A percentile compares a stretch with the other conserved stretches of the same genome.
Evolutionary conservation across 169 alveolate species (phyloP).

Genomic region (Plasmodium knowlesi): DNA sequence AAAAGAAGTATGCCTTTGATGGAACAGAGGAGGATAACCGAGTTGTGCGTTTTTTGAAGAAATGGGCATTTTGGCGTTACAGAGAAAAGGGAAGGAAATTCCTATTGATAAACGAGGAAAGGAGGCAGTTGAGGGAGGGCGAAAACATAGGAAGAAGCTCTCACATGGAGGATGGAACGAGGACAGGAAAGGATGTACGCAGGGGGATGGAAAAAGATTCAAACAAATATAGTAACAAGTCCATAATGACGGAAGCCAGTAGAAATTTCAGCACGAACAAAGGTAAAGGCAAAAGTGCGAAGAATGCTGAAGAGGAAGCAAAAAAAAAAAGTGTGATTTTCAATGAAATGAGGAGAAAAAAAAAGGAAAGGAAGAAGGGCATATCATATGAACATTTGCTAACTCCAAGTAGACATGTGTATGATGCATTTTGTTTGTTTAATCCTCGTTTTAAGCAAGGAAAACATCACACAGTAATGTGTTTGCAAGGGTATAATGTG

Average conservation of each 20-base stretch:
- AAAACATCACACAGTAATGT: constrained; percentile 73
- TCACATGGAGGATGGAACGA: not conserved
- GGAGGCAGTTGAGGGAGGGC: not conserved
- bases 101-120: not conserved
- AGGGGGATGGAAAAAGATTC: not conserved
- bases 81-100: not conserved
- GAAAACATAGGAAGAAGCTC: not conserved
- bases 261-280: not conserved
- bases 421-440: constrained; percentile 75
- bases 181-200: not conserved
- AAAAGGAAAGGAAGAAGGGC: constrained; percentile 69
- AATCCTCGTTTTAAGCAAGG: constrained; percentile 76
- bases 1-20: not conserved
- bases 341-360: not conserved
- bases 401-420: constrained; percentile 55
- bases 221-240: not conserved
- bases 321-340: not conserved
- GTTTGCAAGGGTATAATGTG: constrained; percentile 60
- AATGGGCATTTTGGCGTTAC: not conserved
- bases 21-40: not conserved
- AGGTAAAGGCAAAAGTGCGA: not conserved
- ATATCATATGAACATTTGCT: constrained; percentile 74
- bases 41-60: not conserved
- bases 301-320: not conserved
- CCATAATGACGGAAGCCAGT: not conserved